Base-by-base conservation (phyloP, 257 asterid species). In the Solanum dulcamara region DNA sequence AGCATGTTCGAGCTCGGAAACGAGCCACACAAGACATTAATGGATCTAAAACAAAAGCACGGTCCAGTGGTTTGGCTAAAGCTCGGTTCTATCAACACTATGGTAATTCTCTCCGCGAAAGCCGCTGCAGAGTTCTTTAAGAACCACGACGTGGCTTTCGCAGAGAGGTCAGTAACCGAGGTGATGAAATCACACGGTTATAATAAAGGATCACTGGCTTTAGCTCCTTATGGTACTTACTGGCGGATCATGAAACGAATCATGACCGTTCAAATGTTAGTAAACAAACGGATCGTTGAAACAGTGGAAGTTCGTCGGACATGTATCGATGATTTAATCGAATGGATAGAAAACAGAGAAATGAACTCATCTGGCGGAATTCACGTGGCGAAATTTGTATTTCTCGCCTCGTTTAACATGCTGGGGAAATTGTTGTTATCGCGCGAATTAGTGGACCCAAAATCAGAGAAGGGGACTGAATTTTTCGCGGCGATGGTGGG, bases 391-490 rank as follows among this genome's bases (percentile, higher is more conserved):
- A 83, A 84, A 51, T 92, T 81, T 14, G 87, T 81, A 3, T 93
- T 93, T 59, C 87, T 93, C 4, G 88, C 92, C 26, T 59, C 91
- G 53, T 91, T 93, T 50, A 93, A 93, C 89, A 90, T 85, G 90
- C 17, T 93, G 2, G 96, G 94, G 81, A 91, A 93, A 13, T 79
- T 93, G 71, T 37, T 90, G 86, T 24, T 93, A 85, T 90, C 94
- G 1, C 84, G 85, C 60, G 91, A 93, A 70, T 81, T 93, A 86
- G 92, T 83, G 46, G 88, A 81, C 13, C 91, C 92, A 17, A 91
- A 89, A 28, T 90, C 93, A 0, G 83, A 85, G 55, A 72, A 57
- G 10, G 95, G 89, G 5, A 57, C 62, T 24, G 94, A 90, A 9
- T 91, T 91, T 57, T 92, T 85, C 66, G 62, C 81, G 0, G 92